A percentile compares a stretch with the other conserved stretches of the same genome.
Evolutionary conservation across 139 green algal genomes (phyloP).

Genomic region (Dunaliella primolecta): DNA sequence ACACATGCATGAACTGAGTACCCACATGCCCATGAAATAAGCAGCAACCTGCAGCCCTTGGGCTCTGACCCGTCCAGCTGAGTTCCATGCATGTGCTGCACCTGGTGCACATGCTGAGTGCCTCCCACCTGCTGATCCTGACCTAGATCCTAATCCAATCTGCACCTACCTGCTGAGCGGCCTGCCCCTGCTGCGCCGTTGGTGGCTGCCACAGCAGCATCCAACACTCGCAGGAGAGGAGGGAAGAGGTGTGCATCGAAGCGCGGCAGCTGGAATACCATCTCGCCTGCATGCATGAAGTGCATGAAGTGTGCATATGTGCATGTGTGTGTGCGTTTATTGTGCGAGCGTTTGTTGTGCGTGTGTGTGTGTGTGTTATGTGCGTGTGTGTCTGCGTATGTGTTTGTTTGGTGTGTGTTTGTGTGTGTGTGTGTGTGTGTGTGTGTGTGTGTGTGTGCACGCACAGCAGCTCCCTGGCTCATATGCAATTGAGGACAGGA

Average conservation of each 20-base stretch:
- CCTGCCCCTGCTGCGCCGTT: slow-evolving; percentile 26
- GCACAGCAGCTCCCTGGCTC: neutral
- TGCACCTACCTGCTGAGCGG: too few species aligned
- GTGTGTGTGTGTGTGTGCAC: neutral
- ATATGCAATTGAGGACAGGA: too few species aligned
- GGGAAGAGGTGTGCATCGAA: slow-evolving; percentile 40
- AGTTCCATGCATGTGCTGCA: too few species aligned
- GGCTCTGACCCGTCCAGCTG: too few species aligned
- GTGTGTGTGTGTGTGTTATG: neutral
- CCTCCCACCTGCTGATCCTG: too few species aligned
- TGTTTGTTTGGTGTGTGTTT: neutral
- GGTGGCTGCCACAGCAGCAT: neutral
- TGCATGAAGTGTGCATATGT: neutral
- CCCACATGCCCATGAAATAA: too few species aligned
- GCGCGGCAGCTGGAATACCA: slow-evolving; percentile 1
- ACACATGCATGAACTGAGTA: too few species aligned
- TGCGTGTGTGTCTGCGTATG: neutral
- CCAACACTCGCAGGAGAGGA: slow-evolving; percentile 30
- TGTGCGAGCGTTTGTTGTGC: neutral
- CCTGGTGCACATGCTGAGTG: too few species aligned
- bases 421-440: neutral
- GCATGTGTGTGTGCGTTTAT: neutral
- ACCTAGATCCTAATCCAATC: too few species aligned
- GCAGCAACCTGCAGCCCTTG: too few species aligned
- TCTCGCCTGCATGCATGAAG: neutral